Evolutionary conservation across 2,329 filamentous ascomycete species (phyloP), one percentile per base, ranked within the genome.

Genomic region (Fusarium equiseti): DNA sequence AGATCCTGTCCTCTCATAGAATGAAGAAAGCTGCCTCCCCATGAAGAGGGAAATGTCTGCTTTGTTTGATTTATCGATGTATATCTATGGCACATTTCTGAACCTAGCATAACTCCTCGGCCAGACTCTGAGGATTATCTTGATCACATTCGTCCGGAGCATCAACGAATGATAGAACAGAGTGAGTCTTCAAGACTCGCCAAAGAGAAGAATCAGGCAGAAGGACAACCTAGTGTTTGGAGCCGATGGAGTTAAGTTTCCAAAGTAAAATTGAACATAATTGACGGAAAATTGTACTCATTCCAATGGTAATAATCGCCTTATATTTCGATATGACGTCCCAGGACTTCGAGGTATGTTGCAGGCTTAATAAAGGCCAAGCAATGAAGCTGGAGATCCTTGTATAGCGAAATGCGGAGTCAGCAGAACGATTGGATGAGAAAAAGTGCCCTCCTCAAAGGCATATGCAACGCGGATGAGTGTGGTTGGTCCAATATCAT

Each of bases 31-130:
- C 24, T 70, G 56, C 9, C 10, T 31, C 8, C 71, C n/a, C 1
- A 82, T 77, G 48, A 70, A 82, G 0, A 59, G 63, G 1, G 56
- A 26, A 42, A 81, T 79, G 29, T 82, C 80, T 2, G 26, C 1
- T 4, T 18, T 6, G 40, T 82, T 82, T 24, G 79, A 74, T 0
- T 66, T 6, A 8, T 82, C 81, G 0, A 76, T 24, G 13, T 54
- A 73, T 29, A 82, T 77, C 59, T 75, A 63, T 18, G 73, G 63
- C 1, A 53, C 68, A 5, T 32, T 20, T 11, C 76, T 70, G 0
- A 71, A 16, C 67, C 35, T 7, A 79, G 44, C 29, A 75, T 74
- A 31, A 31, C 12, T 15, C 29, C 26, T 26, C 7, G 26, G 6
- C 26, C 8, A 26, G 26, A 26, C 26, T 8, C 26, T 26, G 8